Evolutionary conservation across 139 green algal species (phyloP).

Genomic region (Medakamo hakoo): DNA sequence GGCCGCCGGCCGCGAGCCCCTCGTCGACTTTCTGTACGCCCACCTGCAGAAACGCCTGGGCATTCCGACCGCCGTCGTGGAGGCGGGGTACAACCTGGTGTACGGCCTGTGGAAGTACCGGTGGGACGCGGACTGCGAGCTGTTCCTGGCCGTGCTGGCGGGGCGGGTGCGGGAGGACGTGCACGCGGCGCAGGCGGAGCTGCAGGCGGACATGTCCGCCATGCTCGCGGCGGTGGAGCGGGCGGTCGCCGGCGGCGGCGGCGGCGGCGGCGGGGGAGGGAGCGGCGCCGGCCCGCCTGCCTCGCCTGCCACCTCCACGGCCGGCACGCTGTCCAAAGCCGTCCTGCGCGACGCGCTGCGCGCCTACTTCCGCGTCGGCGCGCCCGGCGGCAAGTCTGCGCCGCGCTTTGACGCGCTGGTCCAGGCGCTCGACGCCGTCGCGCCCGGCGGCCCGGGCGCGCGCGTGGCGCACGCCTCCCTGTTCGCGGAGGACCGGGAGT

Average conservation of each 20-base stretch:
- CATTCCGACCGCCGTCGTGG: conserved; percentile 24
- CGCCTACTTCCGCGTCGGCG: conserved; percentile 26
- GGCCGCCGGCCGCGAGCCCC: conserved; percentile 7
- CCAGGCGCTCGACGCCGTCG: conserved; percentile 34
- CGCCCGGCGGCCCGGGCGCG: conserved; percentile 9
- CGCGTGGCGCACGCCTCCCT: conserved; percentile 24
- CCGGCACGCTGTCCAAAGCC: conserved; percentile 1
- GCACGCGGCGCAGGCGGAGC: conserved; percentile 24
- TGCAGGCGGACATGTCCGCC: conserved; percentile 25
- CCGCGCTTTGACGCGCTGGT: conserved; percentile 27
- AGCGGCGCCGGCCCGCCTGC: too few relatives aligned
- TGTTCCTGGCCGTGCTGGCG: conserved; percentile 41
- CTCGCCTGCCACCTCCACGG: too few relatives aligned
- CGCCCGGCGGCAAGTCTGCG: conserved; percentile 22
- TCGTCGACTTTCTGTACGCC: conserved; percentile 33
- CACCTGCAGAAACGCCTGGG: conserved; percentile 33
- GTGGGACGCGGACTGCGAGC: conserved; percentile 48
- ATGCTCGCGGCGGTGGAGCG: conserved; percentile 19
- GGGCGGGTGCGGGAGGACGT: conserved; percentile 27
- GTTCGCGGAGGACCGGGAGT: conserved; percentile 49
- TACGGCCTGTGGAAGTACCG: conserved; percentile 32
- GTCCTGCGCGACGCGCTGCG: conserved; percentile 22
- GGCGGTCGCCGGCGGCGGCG: too few relatives aligned
- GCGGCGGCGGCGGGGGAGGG: too few relatives aligned
- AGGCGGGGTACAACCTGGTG: conserved; percentile 45